Conservation (phyloP, 2,329 filamentous ascomycete genomes). For the Ceratocystis destructans region DNA sequence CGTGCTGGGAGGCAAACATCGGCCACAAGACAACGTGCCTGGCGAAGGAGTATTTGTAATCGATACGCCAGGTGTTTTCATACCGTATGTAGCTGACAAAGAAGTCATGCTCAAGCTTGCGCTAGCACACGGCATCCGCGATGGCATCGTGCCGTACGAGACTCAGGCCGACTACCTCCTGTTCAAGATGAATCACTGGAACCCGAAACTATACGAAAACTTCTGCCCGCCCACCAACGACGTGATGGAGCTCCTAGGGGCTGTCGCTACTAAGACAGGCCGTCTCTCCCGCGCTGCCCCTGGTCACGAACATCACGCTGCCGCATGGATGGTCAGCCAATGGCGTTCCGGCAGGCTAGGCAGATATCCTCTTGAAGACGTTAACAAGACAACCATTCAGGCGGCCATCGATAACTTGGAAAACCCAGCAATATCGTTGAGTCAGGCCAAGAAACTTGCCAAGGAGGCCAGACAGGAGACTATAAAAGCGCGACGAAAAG, state of each 20-base stretch:
- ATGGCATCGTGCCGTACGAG: slow-evolving; percentile 63
- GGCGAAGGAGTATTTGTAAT: slow-evolving; percentile 63
- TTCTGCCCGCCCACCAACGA: slow-evolving; percentile 71
- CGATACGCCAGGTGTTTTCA: slow-evolving; percentile 90
- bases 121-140: slow-evolving; percentile 79
- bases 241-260: slow-evolving; percentile 55
- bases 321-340: slow-evolving; percentile 65
- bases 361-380: slow-evolving; percentile 63
- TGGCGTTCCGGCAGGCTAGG: slow-evolving; percentile 71
- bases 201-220: slow-evolving; percentile 46
- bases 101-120: slow-evolving; percentile 93
- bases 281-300: slow-evolving; percentile 59
- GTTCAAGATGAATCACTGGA: slow-evolving; percentile 60
- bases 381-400: slow-evolving; percentile 46
- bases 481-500: slow-evolving; percentile 18
- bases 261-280: slow-evolving; percentile 60
- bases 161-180: slow-evolving; percentile 83
- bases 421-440: slow-evolving; percentile 45
- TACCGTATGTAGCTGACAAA: slow-evolving; percentile 74
- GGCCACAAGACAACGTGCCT: slow-evolving; percentile 25
- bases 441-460: slow-evolving; percentile 53
- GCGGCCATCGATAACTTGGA: slow-evolving; percentile 34
- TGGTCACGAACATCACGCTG: slow-evolving; percentile 57
- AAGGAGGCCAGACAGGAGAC: slow-evolving; percentile 42
- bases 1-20: slow-evolving; percentile 37